Evolutionary conservation across 2,329 filamentous ascomycete genomes (phyloP).

Genomic region (Alternaria gaisen): DNA sequence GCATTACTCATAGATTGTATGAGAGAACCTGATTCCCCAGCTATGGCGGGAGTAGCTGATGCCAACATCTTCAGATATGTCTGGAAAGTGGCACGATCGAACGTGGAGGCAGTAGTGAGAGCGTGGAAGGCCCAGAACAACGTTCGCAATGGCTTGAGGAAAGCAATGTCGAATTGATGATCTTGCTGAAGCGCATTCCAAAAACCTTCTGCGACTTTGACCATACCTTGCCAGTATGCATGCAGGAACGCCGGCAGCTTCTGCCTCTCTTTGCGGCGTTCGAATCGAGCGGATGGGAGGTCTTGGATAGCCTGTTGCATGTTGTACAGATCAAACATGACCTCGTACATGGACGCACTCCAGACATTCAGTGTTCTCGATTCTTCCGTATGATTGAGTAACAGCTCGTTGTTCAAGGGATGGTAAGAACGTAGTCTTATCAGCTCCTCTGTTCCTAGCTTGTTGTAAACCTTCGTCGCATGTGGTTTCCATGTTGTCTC

Average conservation of each 20-base stretch:
- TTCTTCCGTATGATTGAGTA: slow-evolving; percentile 39
- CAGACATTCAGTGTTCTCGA: slow-evolving; percentile 18
- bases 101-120: slow-evolving; percentile 51
- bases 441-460: slow-evolving; percentile 26
- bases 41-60: slow-evolving; percentile 21
- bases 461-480: slow-evolving; percentile 11
- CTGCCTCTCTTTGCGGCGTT: slow-evolving; percentile 47
- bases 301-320: slow-evolving; percentile 42
- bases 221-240: slow-evolving; percentile 34
- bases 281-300: slow-evolving; percentile 43
- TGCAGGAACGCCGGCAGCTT: slow-evolving; percentile 45
- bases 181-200: slow-evolving; percentile 18
- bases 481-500: slow-evolving; percentile 30
- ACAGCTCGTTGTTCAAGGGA: slow-evolving; percentile 57
- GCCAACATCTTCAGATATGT: slow-evolving; percentile 58
- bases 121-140: slow-evolving; percentile 62
- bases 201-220: slow-evolving; percentile 26
- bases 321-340: slow-evolving; percentile 39
- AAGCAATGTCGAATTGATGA: slow-evolving; percentile 21
- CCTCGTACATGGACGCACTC: slow-evolving; percentile 40
- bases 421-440: slow-evolving; percentile 48
- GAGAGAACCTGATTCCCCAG: slow-evolving; percentile 19
- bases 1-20: slow-evolving; percentile 37
- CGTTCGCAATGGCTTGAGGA: slow-evolving; percentile 38
- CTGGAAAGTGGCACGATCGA: slow-evolving; percentile 64